These are phyloP conservation scores for Halenospora varia DNA, from an alignment of 495 filamentous ascomycete genomes.

Conservation along the genomic window DNA sequence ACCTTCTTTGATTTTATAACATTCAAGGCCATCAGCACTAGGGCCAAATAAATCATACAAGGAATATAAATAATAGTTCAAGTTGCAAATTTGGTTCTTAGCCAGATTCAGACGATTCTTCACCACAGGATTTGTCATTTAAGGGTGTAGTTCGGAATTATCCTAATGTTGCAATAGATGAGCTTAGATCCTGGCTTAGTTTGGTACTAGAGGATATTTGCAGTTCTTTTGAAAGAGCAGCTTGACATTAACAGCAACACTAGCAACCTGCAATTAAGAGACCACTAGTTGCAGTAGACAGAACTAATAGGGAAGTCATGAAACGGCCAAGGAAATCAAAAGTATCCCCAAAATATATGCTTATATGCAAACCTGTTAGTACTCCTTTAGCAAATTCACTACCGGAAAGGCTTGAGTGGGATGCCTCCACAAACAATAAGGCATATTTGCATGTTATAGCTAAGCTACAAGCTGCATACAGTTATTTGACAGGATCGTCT, in stretches of 20 bases:
- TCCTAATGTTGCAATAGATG: constrained; percentile 1
- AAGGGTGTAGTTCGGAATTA: neutral
- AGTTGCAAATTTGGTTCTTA: neutral
- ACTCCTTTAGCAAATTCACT: neutral
- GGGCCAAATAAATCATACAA: neutral
- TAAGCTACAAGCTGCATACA: neutral
- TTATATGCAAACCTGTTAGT: neutral
- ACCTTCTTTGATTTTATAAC: neutral
- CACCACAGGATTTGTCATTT: neutral
- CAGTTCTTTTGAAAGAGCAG: neutral
- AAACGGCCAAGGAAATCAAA: neutral
- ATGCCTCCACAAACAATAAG: neutral
- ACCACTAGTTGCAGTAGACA: neutral
- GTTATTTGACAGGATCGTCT: neutral
- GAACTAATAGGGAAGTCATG: neutral
- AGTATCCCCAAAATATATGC: neutral
- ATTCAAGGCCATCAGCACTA: constrained; percentile 1
- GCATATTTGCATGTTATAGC: neutral
- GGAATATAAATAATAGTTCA: neutral
- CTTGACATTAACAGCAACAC: neutral
- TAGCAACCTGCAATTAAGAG: neutral
- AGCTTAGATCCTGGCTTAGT: neutral
- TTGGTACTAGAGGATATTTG: neutral
- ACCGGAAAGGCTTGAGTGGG: neutral
- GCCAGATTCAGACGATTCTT: neutral